Evolutionary conservation across 345 rosid species (phyloP), one percentile per base, ranked within the genome.

Genomic region (Rhizophora apiculata): DNA sequence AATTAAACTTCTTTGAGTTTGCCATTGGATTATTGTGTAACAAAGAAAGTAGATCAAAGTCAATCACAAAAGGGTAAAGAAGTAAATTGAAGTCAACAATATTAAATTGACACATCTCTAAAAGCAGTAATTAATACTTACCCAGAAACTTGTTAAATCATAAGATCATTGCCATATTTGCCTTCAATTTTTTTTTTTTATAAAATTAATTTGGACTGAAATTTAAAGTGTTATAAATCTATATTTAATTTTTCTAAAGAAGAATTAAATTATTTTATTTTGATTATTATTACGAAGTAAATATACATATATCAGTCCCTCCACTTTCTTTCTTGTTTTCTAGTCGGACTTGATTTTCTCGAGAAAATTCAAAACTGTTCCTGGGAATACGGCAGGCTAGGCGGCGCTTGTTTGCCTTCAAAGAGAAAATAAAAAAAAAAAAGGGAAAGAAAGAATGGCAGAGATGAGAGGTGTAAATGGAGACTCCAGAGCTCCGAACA

Each of bases 91-190:
- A 22, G 52, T 9, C 1, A 1, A 59, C 34, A 56, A 6, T 24
- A n/a, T 15, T 22, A 56, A 43, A 43, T 56, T 61, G n/a, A 31
- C 8, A 6, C 36, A 63, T 11, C 13, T 11, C 19, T n/a, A 10
- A 34, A 55, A 56, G 6, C 21, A 49, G 0, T 22, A 48, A 34
- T 34, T 36, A 20, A 7, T 20, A 21, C 16, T 1, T 15, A 43
- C 5, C 49, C 13, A 11, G 3, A 43, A 43, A 3, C 49, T 1
- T 1, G 3, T 15, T 43, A 13, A 43, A 13, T 15, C 49, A 43
- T 13, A 13, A 60, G 73, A 82, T 78, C 85, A 59, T 73, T 81
- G 90, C 87, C 93, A 88, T 88, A 90, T 83, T 80, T 81, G 87
- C 90, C 82, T 63, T 72, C 15, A 75, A 76, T 37, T 49, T 63